A percentile compares a stretch with the other conserved stretches of the same genome.
Evolutionary conservation across 108 stramenopile genomes (phyloP).

Genomic region (Asterionellopsis glacialis): DNA sequence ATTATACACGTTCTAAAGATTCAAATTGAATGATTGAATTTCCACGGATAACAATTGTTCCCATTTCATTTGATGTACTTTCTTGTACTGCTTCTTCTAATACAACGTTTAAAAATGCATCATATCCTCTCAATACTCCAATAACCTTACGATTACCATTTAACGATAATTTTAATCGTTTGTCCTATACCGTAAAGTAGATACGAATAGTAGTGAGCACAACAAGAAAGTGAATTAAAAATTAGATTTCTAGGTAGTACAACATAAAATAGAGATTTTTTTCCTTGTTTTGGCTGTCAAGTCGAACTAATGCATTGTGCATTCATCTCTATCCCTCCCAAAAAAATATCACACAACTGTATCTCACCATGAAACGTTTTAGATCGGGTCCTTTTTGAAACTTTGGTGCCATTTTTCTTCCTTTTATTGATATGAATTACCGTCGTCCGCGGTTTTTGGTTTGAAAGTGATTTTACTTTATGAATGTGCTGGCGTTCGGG

Average conservation of each 20-base stretch:
- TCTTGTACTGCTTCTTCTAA: conserved; percentile 66
- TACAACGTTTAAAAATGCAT: conserved; percentile 88
- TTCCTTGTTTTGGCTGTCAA: too few species aligned
- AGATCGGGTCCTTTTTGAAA: conserved; percentile 86
- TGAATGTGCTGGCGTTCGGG: too few species aligned
- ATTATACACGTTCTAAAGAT: conserved; percentile 62
- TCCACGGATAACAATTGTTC: conserved; percentile 81
- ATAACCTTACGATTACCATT: conserved; percentile 80
- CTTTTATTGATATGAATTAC: too few species aligned
- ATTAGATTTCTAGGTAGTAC: not conserved
- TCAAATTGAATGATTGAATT: conserved; percentile 89
- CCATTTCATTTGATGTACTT: conserved; percentile 40
- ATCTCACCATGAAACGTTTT: conserved; percentile 85
- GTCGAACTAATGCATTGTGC: too few species aligned
- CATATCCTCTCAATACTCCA: conserved; percentile 83
- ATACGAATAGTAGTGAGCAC: not conserved
- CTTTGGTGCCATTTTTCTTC: conserved; percentile 26
- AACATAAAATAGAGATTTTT: not conserved
- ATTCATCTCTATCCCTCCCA: too few species aligned
- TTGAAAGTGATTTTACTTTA: too few species aligned
- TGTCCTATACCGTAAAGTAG: conserved; percentile 48
- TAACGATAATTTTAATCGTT: conserved; percentile 67
- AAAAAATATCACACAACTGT: too few species aligned
- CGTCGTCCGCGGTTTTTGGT: too few species aligned
- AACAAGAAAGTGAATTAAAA: not conserved